Conservation (phyloP, 1,284 basidiomycete species). For the Hemileia vastatrix region DNA sequence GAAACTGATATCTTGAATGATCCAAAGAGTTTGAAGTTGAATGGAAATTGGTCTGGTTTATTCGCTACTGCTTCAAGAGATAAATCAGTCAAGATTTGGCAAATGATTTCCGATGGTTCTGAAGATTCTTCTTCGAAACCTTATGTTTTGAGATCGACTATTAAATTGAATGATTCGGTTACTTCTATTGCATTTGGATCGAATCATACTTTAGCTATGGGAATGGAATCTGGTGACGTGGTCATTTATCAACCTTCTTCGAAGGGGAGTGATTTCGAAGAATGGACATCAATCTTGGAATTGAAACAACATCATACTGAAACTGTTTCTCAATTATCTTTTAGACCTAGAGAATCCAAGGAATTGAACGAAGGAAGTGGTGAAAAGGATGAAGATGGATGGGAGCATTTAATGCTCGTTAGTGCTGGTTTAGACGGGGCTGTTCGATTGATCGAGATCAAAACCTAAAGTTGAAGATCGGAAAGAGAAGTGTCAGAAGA, state of each 20-base stretch:
- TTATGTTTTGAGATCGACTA: neutral
- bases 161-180: neutral
- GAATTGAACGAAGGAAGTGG: neutral
- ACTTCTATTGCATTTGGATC: neutral
- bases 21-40: no score
- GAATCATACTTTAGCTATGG: neutral
- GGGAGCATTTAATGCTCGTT: constrained; percentile 28
- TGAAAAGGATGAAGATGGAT: neutral
- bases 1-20: no score
- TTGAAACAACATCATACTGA: constrained; percentile 32
- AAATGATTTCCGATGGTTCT: constrained; percentile 7
- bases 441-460: constrained; percentile 25
- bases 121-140: neutral
- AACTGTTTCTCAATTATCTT: constrained; percentile 35
- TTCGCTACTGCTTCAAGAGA: constrained; percentile 42
- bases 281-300: constrained; percentile 23
- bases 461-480: neutral
- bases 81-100: constrained; percentile 38
- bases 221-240: neutral
- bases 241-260: neutral
- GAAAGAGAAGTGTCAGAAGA: neutral
- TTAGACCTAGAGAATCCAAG: constrained; percentile 26
- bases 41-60: no score
- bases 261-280: neutral
- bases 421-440: constrained; percentile 33